These are phyloP conservation scores for Lactifluus subvellereus DNA, from an alignment of 768 basidiomycete species.

Conservation along the genomic window DNA sequence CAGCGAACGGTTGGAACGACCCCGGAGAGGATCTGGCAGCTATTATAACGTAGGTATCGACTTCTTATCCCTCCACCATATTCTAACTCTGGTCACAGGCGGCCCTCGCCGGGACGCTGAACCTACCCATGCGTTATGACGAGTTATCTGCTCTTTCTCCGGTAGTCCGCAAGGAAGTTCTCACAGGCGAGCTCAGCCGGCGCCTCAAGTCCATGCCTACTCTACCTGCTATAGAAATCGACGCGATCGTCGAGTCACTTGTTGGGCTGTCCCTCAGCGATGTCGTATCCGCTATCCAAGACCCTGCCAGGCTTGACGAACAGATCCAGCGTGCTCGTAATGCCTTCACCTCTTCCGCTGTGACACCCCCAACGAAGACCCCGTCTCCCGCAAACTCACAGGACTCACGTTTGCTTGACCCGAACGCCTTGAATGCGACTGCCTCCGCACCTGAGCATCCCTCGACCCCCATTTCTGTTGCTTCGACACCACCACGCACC, in stretches of 20 bases:
- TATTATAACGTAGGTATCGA: constrained; percentile 64
- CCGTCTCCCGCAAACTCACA: constrained; percentile 56
- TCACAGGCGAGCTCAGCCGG: constrained; percentile 76
- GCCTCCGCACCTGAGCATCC: constrained; percentile 90
- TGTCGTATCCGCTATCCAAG: constrained; percentile 70
- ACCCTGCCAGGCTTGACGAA: constrained; percentile 56
- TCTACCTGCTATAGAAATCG: constrained; percentile 52
- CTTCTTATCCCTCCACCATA: background rate
- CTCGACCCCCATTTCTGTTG: constrained; percentile 76
- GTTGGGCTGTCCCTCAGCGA: constrained; percentile 67
- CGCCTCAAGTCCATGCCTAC: constrained; percentile 55
- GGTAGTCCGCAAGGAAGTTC: constrained; percentile 80
- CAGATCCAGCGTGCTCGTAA: constrained; percentile 44
- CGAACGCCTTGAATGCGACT: constrained; percentile 58
- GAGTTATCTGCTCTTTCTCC: constrained; percentile 77
- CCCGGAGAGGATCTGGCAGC: constrained; percentile 74
- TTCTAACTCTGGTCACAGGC: constrained; percentile 44
- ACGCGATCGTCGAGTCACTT: constrained; percentile 65
- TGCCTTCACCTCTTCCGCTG: constrained; percentile 28
- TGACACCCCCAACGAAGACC: constrained; percentile 46
- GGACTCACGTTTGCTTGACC: constrained; percentile 65
- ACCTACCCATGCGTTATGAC: constrained; percentile 82
- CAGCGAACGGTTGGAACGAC: constrained; percentile 55
- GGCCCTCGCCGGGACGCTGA: constrained; percentile 72
- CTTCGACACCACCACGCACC: constrained; percentile 75